Base-by-base conservation (phyloP, 108 stramenopile species). In the Cyclotella cryptica region DNA sequence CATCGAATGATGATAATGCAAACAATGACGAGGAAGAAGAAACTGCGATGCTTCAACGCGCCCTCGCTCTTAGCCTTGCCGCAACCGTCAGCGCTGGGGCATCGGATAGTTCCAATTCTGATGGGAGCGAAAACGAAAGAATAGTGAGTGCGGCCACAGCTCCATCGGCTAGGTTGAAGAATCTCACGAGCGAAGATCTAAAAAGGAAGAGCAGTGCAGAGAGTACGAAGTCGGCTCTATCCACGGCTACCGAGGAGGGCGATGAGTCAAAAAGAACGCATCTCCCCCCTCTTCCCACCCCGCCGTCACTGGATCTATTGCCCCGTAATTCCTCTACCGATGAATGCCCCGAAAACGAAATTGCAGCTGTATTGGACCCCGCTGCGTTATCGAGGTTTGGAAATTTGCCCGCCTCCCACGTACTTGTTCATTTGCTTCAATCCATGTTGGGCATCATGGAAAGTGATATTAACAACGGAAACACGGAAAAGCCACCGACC, bases 361-460 rank as follows among this genome's bases (percentile, higher is more conserved):
- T 45, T 14, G 80, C 77, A n/a, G 63, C 75, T 1, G 78, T 79
- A 24, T 85, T 90, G 64, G 90, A 93, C 43, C 90, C 92, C 14
- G 55, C 89, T 19, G 76, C 86, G 8, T 52, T 91, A 21, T 76
- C 81, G 19, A 69, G 49, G 15, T 94, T 92, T 83, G 90, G 89
- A 39, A 74, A 85, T 21, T 40, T 94, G 30, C 93, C 93, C 35
- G 70, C 89, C n/a, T 72, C 90, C 12, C 66, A 82, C 74, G 90
- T 88, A 28, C 53, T 94, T 49, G 59, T 90, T 15, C 90, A 90
- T 49, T 74, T 93, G 63, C 66, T 91, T 4, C 55, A 63, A 27
- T 69, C 79, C 55, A 62, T 85, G 57, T 46, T 82, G 11, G 75
- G 61, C n/a, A 51, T 72, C 1, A 81, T 92, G 58, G 64, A 81